Conservation (phyloP, 345 rosid species). For the Linum trigynum region DNA sequence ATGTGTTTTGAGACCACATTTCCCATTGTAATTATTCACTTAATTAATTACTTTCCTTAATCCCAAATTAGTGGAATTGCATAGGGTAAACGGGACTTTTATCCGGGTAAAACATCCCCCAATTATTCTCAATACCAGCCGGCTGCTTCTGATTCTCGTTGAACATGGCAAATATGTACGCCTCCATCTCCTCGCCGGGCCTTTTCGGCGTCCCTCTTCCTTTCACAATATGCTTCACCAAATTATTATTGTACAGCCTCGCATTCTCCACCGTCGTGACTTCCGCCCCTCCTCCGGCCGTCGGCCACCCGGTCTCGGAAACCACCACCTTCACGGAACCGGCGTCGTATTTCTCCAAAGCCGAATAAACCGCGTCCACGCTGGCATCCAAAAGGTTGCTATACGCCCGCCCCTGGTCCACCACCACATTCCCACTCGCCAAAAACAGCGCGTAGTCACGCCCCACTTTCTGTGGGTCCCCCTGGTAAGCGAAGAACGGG, state of each 20-base stretch:
- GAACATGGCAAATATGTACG: constrained; percentile 14
- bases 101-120: not conserved
- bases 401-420: constrained; percentile 11
- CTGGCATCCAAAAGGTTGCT: constrained; percentile 16
- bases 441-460: constrained; percentile 18
- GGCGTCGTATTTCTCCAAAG: constrained; percentile 22
- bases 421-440: not conserved
- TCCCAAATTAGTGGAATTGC: not conserved
- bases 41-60: too few species aligned
- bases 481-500: constrained; percentile 13
- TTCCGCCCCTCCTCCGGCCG: constrained; percentile 21
- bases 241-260: constrained; percentile 12
- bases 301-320: constrained; percentile 40
- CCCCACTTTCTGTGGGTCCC: not conserved
- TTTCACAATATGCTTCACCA: constrained; percentile 5
- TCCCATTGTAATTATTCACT: too few species aligned
- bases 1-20: too few species aligned
- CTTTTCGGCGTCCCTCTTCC: constrained; percentile 18
- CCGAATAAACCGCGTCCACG: constrained; percentile 13
- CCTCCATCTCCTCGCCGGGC: constrained; percentile 1
- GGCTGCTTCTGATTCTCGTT: constrained; percentile 15
- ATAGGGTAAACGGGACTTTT: not conserved
- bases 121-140: not conserved
- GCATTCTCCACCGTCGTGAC: constrained; percentile 20
- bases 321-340: constrained; percentile 15